These are phyloP conservation scores for Ophidiomyces ophidiicola DNA, from an alignment of 2,329 filamentous ascomycete genomes.

Conservation along the genomic window DNA sequence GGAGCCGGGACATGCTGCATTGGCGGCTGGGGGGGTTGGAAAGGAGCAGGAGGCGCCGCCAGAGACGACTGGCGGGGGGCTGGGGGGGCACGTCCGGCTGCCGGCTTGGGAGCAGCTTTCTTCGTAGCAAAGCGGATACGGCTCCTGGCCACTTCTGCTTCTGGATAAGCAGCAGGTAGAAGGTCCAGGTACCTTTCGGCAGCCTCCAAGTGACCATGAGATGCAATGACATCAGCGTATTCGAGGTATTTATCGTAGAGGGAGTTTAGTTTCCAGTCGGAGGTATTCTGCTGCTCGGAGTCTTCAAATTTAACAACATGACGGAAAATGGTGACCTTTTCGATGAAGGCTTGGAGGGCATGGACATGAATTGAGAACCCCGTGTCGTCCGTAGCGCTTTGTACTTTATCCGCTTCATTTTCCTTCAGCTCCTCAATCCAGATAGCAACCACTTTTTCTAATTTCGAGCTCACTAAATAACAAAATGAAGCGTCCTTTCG, in stretches of 20 bases:
- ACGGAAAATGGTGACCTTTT: conserved; percentile 96
- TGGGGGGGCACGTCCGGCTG: conserved; percentile 31
- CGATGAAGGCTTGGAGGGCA: conserved; percentile 82
- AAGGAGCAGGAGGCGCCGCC: conserved; percentile 27
- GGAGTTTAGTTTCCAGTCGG: conserved; percentile 76
- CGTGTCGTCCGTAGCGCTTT: conserved; percentile 58
- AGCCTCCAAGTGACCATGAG: conserved; percentile 72
- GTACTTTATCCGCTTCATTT: conserved; percentile 60
- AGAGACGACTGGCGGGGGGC: conserved; percentile 25
- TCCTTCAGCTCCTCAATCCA: conserved; percentile 87
- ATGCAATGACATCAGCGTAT: conserved; percentile 88
- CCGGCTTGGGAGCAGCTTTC: conserved; percentile 40
- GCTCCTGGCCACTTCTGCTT: conserved; percentile 74
- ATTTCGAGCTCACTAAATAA: conserved; percentile 85
- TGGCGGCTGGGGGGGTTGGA: conserved; percentile 17
- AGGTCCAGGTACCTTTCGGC: conserved; percentile 88
- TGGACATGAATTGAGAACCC: conserved; percentile 85
- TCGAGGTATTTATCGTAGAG: conserved; percentile 94
- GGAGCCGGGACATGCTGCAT: conserved; percentile 20
- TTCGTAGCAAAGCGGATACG: conserved; percentile 74
- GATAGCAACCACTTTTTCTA: conserved; percentile 92
- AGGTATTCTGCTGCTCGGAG: conserved; percentile 54
- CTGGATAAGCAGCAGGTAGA: conserved; percentile 68
- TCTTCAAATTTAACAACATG: conserved; percentile 88
- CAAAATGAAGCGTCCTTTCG: conserved; percentile 93